Percentiles rank a stretch among this genome's conserved stretches.
Conservation (phyloP, 2,329 filamentous ascomycete species). For the Cercospora sojina region DNA sequence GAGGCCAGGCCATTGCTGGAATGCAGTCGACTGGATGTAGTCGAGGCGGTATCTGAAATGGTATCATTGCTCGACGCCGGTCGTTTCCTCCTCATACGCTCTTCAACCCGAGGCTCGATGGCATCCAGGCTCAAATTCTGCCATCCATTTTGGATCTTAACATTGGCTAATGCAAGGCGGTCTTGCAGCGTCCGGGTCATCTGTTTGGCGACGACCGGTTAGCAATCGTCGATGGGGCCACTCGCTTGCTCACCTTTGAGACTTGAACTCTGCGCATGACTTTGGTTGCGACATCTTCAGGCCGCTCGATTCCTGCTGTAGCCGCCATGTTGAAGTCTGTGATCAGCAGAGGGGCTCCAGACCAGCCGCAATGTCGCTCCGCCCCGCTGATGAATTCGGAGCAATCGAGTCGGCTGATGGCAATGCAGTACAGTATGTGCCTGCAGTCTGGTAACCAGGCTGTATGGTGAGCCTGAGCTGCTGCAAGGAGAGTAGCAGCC, state of each 20-base stretch:
- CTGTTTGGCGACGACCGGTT: conserved; percentile 50
- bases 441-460: not conserved
- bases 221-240: conserved; percentile 11
- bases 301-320: conserved; percentile 25
- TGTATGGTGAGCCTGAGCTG: conserved; percentile 7
- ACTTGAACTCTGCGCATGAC: conserved; percentile 42
- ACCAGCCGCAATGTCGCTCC: conserved; percentile 5
- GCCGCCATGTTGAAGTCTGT: conserved; percentile 32
- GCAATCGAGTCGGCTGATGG: conserved; percentile 5
- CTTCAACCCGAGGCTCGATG: conserved; percentile 80
- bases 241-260: conserved; percentile 37
- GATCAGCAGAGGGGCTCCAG: conserved; percentile 18
- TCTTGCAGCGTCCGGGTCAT: conserved; percentile 92
- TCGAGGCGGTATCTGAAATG: conserved; percentile 83
- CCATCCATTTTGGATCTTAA: conserved; percentile 96
- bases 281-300: conserved; percentile 40
- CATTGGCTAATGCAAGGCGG: conserved; percentile 89
- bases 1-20: conserved; percentile 70
- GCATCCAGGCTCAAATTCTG: conserved; percentile 82
- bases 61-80: conserved; percentile 62
- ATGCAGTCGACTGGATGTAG: conserved; percentile 73
- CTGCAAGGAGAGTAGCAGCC: conserved; percentile 6
- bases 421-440: not conserved
- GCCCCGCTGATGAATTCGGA: not conserved
- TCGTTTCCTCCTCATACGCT: conserved; percentile 73